Percentiles rank a stretch among this genome's conserved stretches.
Conservation (phyloP, 2,329 filamentous ascomycete genomes). For the Fusarium sp. region DNA sequence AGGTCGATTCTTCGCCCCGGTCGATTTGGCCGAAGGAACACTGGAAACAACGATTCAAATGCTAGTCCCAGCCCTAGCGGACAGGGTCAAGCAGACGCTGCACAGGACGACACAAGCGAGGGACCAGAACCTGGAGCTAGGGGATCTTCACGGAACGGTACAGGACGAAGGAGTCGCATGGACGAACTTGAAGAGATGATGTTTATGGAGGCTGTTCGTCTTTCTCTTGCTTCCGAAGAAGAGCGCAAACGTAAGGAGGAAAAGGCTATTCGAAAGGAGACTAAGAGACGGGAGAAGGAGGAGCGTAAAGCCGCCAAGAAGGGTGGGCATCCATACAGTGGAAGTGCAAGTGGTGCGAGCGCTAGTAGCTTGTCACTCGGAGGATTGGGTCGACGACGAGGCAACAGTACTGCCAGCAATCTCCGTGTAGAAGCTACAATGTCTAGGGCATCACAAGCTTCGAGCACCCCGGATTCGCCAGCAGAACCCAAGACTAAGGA, state of each 20-base stretch:
- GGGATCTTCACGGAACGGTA: slow-evolving; percentile 31
- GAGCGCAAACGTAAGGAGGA: slow-evolving; percentile 85
- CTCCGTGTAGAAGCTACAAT: slow-evolving; percentile 65
- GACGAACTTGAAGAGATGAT: slow-evolving; percentile 97
- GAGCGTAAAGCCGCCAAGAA: slow-evolving; percentile 82
- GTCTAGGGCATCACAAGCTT: slow-evolving; percentile 53
- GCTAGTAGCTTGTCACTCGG: slow-evolving; percentile 73
- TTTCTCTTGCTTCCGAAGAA: slow-evolving; percentile 92
- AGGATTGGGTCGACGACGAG: slow-evolving; percentile 66
- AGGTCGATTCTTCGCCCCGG: slow-evolving; percentile 58
- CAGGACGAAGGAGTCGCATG: slow-evolving; percentile 63
- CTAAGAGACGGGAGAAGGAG: slow-evolving; percentile 86
- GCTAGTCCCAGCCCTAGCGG: slow-evolving; percentile 44
- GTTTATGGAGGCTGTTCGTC: slow-evolving; percentile 95
- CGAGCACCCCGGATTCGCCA: slow-evolving; percentile 38
- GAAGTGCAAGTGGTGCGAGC: slow-evolving; percentile 57
- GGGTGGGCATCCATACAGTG: slow-evolving; percentile 49
- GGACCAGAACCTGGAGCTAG: slow-evolving; percentile 38
- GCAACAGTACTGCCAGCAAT: slow-evolving; percentile 69
- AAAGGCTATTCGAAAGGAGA: slow-evolving; percentile 69
- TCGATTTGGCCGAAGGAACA: slow-evolving; percentile 67
- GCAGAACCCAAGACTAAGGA: slow-evolving; percentile 45
- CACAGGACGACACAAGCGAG: slow-evolving; percentile 29
- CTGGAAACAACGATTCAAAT: slow-evolving; percentile 50
- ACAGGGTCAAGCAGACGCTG: slow-evolving; percentile 36